Evolutionary conservation across 2,329 filamentous ascomycete species (phyloP).

Genomic region (Lasiodiplodia theobromae): DNA sequence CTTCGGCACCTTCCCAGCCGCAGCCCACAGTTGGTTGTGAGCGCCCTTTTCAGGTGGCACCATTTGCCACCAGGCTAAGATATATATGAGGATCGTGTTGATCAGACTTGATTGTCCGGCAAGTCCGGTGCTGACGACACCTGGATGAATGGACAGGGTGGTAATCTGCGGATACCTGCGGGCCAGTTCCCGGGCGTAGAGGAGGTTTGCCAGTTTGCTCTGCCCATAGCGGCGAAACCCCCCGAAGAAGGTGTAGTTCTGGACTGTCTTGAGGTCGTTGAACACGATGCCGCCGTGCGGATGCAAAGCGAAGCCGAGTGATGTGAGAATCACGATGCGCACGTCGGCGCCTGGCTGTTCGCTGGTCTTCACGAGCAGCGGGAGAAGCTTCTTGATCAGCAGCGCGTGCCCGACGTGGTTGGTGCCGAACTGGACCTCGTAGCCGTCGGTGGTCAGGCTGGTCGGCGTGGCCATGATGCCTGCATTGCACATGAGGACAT

Average conservation of each 20-base stretch:
- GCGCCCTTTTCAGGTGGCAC: slow-evolving; percentile 1
- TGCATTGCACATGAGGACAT: slow-evolving; percentile 57
- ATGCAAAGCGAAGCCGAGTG: slow-evolving; percentile 12
- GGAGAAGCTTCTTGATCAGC: slow-evolving; percentile 55
- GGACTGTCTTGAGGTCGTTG: slow-evolving; percentile 36
- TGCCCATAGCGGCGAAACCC: slow-evolving; percentile 53
- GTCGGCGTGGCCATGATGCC: slow-evolving; percentile 51
- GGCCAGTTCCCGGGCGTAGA: slow-evolving; percentile 54
- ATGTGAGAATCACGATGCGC: slow-evolving; percentile 2
- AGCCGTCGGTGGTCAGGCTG: slow-evolving; percentile 54
- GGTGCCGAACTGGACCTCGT: slow-evolving; percentile 59
- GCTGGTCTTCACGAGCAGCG: slow-evolving; percentile 34
- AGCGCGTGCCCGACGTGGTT: slow-evolving; percentile 61
- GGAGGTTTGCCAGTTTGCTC: slow-evolving; percentile 59
- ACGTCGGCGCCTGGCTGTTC: background rate
- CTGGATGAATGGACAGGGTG: slow-evolving; percentile 56
- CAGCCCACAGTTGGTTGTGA: slow-evolving; percentile 14
- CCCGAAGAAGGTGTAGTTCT: slow-evolving; percentile 38
- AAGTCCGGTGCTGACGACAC: slow-evolving; percentile 46
- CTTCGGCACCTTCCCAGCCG: background rate
- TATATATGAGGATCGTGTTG: background rate
- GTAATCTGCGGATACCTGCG: slow-evolving; percentile 54
- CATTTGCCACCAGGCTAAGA: background rate
- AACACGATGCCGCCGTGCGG: slow-evolving; percentile 47
- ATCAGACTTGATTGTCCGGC: background rate